Percentiles rank a stretch among this genome's conserved stretches.
phyloP scores from a whole-genome alignment of 1,284 basidiomycete genomes.

The Trichosporon faecale region DNA sequence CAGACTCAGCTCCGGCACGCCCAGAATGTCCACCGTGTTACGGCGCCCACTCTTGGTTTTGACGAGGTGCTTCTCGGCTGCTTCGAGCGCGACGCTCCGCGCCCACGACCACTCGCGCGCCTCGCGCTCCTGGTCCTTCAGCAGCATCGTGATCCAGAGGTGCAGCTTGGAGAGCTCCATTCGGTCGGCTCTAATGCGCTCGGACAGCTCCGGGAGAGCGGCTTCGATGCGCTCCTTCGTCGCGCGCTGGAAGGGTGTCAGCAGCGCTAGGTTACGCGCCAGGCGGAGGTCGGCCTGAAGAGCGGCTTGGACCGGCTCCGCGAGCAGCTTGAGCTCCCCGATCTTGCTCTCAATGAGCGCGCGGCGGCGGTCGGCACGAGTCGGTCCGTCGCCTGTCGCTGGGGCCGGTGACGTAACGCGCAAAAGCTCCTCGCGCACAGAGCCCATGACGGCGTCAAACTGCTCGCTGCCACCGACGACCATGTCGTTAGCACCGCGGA shows the following conservation, averaged over 20 bases:
- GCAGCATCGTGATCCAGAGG: conserved; percentile 72
- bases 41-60: conserved; percentile 12
- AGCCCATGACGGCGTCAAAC: conserved; percentile 72
- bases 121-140: conserved; percentile 69
- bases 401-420: conserved; percentile 18
- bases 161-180: conserved; percentile 68
- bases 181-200: conserved; percentile 64
- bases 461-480: conserved; percentile 44
- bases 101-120: conserved; percentile 65
- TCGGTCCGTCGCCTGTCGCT: not conserved
- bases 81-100: conserved; percentile 67
- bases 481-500: conserved; percentile 39
- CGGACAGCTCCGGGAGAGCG: conserved; percentile 64
- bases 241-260: conserved; percentile 79
- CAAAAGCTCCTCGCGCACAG: conserved; percentile 72
- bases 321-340: conserved; percentile 54
- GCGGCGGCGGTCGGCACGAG: conserved; percentile 22
- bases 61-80: conserved; percentile 59
- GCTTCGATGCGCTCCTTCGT: conserved; percentile 71
- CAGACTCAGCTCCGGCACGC: conserved; percentile 15
- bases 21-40: conserved; percentile 18
- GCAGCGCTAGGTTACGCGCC: conserved; percentile 74
- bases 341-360: conserved; percentile 28
- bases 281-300: conserved; percentile 70
- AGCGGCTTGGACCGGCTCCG: conserved; percentile 60